phyloP scores from a whole-genome alignment of 352 stramenopile genomes.

The Pythium phragmitis region DNA sequence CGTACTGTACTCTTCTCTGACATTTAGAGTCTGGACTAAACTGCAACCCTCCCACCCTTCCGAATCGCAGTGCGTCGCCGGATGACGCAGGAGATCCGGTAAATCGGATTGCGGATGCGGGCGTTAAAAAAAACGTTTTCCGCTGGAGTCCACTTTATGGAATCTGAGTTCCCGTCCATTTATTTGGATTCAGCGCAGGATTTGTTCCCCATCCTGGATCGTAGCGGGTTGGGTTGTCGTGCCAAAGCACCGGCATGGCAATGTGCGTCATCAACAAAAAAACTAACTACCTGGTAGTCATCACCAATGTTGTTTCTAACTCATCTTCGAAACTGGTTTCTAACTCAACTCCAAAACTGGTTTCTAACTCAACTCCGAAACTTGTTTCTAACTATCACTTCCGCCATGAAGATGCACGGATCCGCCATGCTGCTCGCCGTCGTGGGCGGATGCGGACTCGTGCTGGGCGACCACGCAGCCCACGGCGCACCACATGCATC shows the following conservation, averaged over 20 bases:
- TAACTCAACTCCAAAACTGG: not conserved
- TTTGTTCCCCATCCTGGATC: too few relatives aligned
- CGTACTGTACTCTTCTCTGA: too few relatives aligned
- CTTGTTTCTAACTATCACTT: not conserved
- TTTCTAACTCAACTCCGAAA: not conserved
- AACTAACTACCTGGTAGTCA: not conserved
- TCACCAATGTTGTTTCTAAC: not conserved
- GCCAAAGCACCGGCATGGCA: not conserved
- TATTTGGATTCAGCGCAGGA: not conserved
- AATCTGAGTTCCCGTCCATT: not conserved
- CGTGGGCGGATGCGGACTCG: not conserved
- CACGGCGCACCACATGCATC: not conserved
- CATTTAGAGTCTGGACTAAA: too few relatives aligned
- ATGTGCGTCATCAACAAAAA: not conserved
- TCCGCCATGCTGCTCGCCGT: not conserved
- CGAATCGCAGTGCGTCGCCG: too few relatives aligned
- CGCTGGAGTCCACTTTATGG: not conserved
- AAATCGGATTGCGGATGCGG: too few relatives aligned
- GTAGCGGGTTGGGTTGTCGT: not conserved
- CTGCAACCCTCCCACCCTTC: too few relatives aligned
- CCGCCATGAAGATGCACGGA: not conserved
- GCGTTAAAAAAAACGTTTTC: not conserved
- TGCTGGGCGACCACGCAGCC: not conserved
- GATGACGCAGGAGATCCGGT: too few relatives aligned
- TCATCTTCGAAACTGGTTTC: not conserved